These are phyloP conservation scores for Myriosclerotinia scirpicola DNA, from an alignment of 2,329 filamentous ascomycete species.

Conservation along the genomic window DNA sequence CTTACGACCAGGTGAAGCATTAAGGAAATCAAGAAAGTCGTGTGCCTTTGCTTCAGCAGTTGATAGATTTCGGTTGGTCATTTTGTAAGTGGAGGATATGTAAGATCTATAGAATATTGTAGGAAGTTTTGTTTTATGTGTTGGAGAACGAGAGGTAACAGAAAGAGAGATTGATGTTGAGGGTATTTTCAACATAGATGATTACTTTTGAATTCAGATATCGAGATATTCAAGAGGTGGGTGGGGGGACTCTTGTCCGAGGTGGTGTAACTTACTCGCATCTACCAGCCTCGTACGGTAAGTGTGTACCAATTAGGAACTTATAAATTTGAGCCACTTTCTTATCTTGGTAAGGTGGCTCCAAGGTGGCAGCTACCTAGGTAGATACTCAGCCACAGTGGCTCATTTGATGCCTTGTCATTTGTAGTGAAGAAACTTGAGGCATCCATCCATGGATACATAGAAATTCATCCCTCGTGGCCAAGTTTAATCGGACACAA, in stretches of 20 bases:
- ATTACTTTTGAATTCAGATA: not conserved
- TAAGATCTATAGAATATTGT: conserved; percentile 13
- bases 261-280: not conserved
- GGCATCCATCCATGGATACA: too few relatives aligned
- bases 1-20: conserved; percentile 89
- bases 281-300: not conserved
- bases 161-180: conserved; percentile 10
- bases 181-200: conserved; percentile 18
- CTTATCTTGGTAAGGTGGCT: not conserved
- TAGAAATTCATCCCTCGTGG: not conserved
- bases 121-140: not conserved
- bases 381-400: not conserved
- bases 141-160: not conserved
- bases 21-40: conserved; percentile 91
- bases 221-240: not conserved
- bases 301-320: not conserved
- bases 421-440: too few relatives aligned
- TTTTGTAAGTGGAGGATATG: conserved; percentile 26
- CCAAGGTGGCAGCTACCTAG: not conserved
- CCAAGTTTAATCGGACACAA: not conserved
- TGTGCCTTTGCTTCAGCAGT: conserved; percentile 41
- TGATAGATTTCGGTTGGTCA: conserved; percentile 33
- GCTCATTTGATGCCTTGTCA: not conserved
- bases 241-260: not conserved
- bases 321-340: not conserved